Base-by-base conservation (phyloP, 2,329 filamentous ascomycete species). In the Aspergillus oerlinghausenensis region DNA sequence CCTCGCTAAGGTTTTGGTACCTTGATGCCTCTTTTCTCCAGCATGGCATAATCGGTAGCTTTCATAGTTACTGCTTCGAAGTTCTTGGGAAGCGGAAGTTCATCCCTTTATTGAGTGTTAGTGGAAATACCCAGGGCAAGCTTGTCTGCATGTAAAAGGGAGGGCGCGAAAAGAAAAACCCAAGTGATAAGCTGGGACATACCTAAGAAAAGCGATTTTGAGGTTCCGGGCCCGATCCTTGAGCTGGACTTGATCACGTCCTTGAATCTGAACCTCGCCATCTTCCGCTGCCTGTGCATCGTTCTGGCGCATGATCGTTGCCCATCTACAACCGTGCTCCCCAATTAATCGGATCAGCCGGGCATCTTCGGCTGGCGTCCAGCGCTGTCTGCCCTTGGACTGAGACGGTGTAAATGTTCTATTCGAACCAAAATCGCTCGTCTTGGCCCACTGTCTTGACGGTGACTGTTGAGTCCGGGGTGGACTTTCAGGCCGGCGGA, bases 211-310 rank as follows among this genome's bases (percentile, higher is more conserved):
- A 7, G 69, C 70, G 43, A 76, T 70, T 64, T 81, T 82, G 56
- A 85, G 68, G 58, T 83, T 84, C 51, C 83, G 74, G 3, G 81
- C 82, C 58, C 78, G 79, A 60, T 83, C 80, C 61, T 82, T 83
- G 7, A 85, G 58, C 48, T 82, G 79, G 2, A 83, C 80, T 57
- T 85, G 80, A 5, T 68, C 73, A 2, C 83, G 74, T 1, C 63
- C 59, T 3, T 54, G 55, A 19, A 82, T 64, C 45, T 69, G 51
- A 2, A 67, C 67, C 10, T 69, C 65, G 35, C 70, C 68, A 50
- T 70, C 49, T 52, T 63, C 40, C 4, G 54, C 63, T 2, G 72
- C 73, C 17, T 65, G 65, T 0, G 62, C 49, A 3, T 62, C 58
- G 29, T 74, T 74, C 29, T 65, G 63, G 11, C 69, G 65, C 23